These are phyloP conservation scores for Mitragyna speciosa DNA, from an alignment of 257 asterid genomes.

Conservation along the genomic window DNA sequence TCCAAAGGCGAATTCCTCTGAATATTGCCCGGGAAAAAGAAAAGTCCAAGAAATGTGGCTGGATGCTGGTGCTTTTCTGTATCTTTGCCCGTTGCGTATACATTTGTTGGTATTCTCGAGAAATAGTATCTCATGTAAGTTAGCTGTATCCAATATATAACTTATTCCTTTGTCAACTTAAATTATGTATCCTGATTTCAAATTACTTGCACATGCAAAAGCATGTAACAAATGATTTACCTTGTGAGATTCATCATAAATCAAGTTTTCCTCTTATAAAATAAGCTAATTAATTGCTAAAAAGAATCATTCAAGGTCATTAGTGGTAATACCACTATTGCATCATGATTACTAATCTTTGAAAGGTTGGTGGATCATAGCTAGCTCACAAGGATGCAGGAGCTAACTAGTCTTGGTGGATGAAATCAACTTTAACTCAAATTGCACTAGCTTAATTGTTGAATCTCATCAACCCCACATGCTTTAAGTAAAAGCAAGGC, in stretches of 20 bases:
- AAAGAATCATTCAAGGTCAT: not conserved
- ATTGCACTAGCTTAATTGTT: constrained; percentile 11
- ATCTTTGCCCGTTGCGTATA: too few species aligned
- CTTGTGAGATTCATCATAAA: not conserved
- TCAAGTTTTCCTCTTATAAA: not conserved
- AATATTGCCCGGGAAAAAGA: too few species aligned
- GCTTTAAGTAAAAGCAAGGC: constrained; percentile 34
- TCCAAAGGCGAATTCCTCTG: too few species aligned
- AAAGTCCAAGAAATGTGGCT: too few species aligned
- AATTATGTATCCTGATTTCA: too few species aligned
- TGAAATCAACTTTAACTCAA: constrained; percentile 24
- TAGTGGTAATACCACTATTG: not conserved
- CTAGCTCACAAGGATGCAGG: not conserved
- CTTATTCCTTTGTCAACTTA: too few species aligned
- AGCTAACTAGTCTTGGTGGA: not conserved
- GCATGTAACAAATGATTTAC: not conserved
- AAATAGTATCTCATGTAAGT: too few species aligned
- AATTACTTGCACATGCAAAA: not conserved
- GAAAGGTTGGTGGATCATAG: constrained; percentile 1
- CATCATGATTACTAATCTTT: not conserved
- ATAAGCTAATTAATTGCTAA: not conserved
- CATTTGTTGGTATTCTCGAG: too few species aligned
- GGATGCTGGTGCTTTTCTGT: too few species aligned
- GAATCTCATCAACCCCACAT: constrained; percentile 12
- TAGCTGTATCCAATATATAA: too few species aligned